Conservation (phyloP, 768 basidiomycete genomes). For the Suillus spraguei region DNA sequence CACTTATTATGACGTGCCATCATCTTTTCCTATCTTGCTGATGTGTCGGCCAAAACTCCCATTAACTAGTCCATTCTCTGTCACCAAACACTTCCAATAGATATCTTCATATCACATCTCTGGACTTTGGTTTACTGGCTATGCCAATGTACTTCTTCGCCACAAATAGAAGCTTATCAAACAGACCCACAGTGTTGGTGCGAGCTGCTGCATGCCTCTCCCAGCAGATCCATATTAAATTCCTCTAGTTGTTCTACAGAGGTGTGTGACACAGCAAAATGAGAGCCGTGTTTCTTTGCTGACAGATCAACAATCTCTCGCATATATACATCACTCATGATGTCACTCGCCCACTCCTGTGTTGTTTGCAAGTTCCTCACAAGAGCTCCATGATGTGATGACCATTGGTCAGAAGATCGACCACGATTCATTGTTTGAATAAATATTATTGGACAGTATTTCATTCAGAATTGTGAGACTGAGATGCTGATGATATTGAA, state of each 20-base stretch:
- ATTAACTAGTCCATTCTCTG: slow-evolving; percentile 8
- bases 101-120: neutral
- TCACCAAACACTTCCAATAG: slow-evolving; percentile 13
- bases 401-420: neutral
- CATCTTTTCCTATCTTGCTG: neutral
- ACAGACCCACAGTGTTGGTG: slow-evolving; percentile 18
- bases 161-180: slow-evolving; percentile 11
- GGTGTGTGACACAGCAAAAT: slow-evolving; percentile 12
- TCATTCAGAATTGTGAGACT: neutral
- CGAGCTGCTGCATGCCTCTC: neutral
- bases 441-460: neutral
- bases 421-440: neutral
- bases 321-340: neutral
- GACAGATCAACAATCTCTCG: slow-evolving; percentile 9
- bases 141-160: neutral
- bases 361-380: neutral
- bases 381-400: neutral
- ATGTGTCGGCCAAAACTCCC: neutral
- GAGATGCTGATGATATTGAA: neutral
- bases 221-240: slow-evolving; percentile 21
- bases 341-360: neutral
- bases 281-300: slow-evolving; percentile 13
- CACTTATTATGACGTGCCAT: neutral
- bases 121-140: neutral
- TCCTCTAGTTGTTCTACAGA: slow-evolving; percentile 13